Evolutionary conservation across 2,329 filamentous ascomycete species (phyloP), one percentile per base, ranked within the genome.

Genomic region (Cladophialophora chaetospira): DNA sequence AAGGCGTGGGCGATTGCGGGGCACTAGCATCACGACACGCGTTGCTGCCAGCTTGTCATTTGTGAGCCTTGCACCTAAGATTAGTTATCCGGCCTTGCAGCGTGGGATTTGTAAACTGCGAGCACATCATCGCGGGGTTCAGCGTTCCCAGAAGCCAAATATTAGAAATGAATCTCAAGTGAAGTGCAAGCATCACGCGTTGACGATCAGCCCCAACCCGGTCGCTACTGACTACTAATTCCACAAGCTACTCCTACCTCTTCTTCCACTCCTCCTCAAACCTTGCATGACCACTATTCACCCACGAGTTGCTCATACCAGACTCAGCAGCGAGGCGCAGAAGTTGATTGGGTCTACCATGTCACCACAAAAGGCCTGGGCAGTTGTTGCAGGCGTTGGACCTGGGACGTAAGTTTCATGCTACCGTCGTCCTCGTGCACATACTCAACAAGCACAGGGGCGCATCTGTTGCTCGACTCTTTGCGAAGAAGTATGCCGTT

Each of bases 401-500:
- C 73, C 75, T 35, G 76, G 76, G 46, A 77, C 75, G 35, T 66
- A 57, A 61, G 63, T 53, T 51, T 29, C 25, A 36, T 38, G 35
- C 42, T 29, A 19, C 40, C 10, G 8, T 19, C 10, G 28, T 5
- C 13, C 26, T 15, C 15, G 9, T 19, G 29, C 17, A 11, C 11
- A 17, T 36, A 46, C 44, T 58, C 10, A 54, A 35, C 49, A 13
- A 28, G 17, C 9, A 31, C 43, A 70, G 80, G n/a, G 84, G 84
- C 23, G 82, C 83, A 11, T 77, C 81, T 2, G 78, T 87, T 11
- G 83, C 84, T 28, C 77, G 82, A 53, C 80, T 77, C 56, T 87
- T 87, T 65, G 81, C 81, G 28, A 68, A 78, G 59, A 61, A 73
- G 5, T 87, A 87, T 66, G 79, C 81, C 0, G 79, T 87, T 23